Percentiles rank a stretch among this genome's conserved stretches.
phyloP scores from a whole-genome alignment of 2,329 filamentous ascomycete species.

The Microdochium nivale region DNA sequence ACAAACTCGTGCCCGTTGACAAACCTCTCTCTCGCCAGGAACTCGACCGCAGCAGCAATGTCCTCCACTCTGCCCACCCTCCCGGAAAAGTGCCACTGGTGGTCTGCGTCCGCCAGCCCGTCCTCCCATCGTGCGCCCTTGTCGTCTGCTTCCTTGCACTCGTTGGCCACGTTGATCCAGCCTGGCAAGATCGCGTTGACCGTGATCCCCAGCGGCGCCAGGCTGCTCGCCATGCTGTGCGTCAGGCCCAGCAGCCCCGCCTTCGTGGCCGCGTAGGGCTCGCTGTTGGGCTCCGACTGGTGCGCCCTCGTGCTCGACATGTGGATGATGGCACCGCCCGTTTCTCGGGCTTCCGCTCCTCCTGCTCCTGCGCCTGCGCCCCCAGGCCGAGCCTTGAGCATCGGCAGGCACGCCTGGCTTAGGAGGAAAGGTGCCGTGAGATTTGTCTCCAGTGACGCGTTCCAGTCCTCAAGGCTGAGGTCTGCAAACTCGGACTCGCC shows the following conservation, averaged over 20 bases:
- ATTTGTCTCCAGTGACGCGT: slow-evolving; percentile 24
- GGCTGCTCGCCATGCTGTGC: slow-evolving; percentile 36
- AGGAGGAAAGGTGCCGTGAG: slow-evolving; percentile 25
- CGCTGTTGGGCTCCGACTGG: slow-evolving; percentile 38
- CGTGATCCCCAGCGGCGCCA: slow-evolving; percentile 31
- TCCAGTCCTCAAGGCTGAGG: slow-evolving; percentile 27
- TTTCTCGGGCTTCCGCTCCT: background rate
- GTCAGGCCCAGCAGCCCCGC: slow-evolving; percentile 39
- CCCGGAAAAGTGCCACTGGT: slow-evolving; percentile 38
- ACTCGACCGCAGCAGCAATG: slow-evolving; percentile 15
- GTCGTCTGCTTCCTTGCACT: slow-evolving; percentile 23
- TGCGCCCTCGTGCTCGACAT: slow-evolving; percentile 40
- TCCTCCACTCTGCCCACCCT: slow-evolving; percentile 41
- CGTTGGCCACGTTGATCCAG: slow-evolving; percentile 40
- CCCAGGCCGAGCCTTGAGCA: no score
- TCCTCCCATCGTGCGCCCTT: slow-evolving; percentile 32
- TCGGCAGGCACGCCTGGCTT: slow-evolving; percentile 17
- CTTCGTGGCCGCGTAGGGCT: slow-evolving; percentile 40
- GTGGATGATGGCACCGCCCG: slow-evolving; percentile 28
- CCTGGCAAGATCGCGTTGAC: slow-evolving; percentile 41
- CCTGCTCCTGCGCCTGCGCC: no score
- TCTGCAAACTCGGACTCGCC: slow-evolving; percentile 5
- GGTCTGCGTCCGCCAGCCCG: slow-evolving; percentile 32
- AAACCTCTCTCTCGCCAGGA: slow-evolving; percentile 15
- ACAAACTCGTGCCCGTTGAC: slow-evolving; percentile 20